Evolutionary conservation across 306 rosid species (phyloP).

Genomic region (Astragalus glycyphyllos): DNA sequence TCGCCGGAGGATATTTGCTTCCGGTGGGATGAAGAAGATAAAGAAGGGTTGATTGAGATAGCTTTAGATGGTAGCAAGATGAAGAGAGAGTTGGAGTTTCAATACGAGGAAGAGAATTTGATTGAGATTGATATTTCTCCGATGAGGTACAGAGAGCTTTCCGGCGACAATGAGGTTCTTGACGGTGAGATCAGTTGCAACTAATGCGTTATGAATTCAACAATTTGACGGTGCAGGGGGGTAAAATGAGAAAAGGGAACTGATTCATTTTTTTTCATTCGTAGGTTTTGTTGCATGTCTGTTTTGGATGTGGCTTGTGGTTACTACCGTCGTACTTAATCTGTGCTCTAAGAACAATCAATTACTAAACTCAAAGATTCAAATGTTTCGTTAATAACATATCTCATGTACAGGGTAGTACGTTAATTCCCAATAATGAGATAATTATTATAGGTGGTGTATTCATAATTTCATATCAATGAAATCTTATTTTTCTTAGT

Average conservation of each 20-base stretch:
- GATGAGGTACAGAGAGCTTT: conserved; percentile 43
- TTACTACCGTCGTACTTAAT: conserved; percentile 39
- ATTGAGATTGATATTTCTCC: conserved; percentile 64
- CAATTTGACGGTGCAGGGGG: conserved; percentile 8
- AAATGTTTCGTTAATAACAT: not conserved
- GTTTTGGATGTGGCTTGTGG: not conserved
- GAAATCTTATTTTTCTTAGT: no score
- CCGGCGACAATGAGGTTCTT: conserved; percentile 42
- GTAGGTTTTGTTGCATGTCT: conserved; percentile 4
- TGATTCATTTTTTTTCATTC: not conserved
- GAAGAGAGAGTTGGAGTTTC: conserved; percentile 42
- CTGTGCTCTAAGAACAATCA: conserved; percentile 36
- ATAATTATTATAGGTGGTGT: no score
- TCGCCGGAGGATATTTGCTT: conserved; percentile 53
- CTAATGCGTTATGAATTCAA: conserved; percentile 41
- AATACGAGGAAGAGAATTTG: conserved; percentile 55
- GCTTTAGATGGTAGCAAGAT: conserved; percentile 53
- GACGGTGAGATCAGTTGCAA: conserved; percentile 50
- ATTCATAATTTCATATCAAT: not conserved
- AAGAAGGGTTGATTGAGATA: conserved; percentile 85
- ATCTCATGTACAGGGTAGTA: not conserved
- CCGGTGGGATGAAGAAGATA: conserved; percentile 67
- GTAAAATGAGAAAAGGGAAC: conserved; percentile 9
- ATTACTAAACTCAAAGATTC: conserved; percentile 40
- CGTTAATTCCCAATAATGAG: not conserved